Conservation (phyloP, 2,329 filamentous ascomycete genomes). For the Pestalotiopsis sp. region DNA sequence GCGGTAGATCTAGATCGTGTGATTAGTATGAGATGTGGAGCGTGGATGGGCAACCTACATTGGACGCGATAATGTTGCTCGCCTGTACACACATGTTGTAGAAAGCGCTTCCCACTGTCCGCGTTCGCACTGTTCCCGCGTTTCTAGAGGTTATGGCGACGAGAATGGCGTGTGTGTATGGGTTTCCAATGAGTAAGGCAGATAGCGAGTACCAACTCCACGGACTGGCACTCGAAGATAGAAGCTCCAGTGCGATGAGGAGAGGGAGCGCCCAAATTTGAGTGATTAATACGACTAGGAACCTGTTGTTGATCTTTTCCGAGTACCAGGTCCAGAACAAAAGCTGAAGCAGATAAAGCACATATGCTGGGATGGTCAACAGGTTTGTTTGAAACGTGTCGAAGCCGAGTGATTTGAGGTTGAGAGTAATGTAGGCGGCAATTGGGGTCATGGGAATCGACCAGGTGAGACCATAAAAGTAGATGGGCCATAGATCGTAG, state of each 20-base stretch:
- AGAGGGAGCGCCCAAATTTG: constrained; percentile 57
- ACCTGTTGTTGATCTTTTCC: constrained; percentile 42
- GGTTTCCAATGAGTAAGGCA: constrained; percentile 48
- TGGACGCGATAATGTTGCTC: constrained; percentile 44
- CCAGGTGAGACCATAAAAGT: constrained; percentile 43
- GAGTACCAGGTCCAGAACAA: constrained; percentile 47
- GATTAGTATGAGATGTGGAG: background rate
- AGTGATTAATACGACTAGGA: constrained; percentile 35
- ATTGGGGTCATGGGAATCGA: constrained; percentile 28
- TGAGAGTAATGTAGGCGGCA: constrained; percentile 21
- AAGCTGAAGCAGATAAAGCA: constrained; percentile 41
- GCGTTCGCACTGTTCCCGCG: constrained; percentile 62
- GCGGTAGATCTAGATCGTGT: constrained; percentile 29
- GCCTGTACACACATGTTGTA: constrained; percentile 62
- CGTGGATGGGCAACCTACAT: constrained; percentile 26
- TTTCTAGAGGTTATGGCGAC: constrained; percentile 66
- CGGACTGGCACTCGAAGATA: constrained; percentile 34
- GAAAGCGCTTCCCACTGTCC: constrained; percentile 62
- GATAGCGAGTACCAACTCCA: constrained; percentile 52
- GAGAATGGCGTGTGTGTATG: constrained; percentile 45
- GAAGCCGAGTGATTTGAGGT: constrained; percentile 20
- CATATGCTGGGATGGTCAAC: constrained; percentile 54
- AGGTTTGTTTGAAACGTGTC: constrained; percentile 43
- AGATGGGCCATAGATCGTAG: constrained; percentile 62
- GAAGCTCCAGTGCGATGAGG: constrained; percentile 46